Base-by-base conservation (phyloP, 192 early-diverging fungal genomes). In the Podila minutissima region DNA sequence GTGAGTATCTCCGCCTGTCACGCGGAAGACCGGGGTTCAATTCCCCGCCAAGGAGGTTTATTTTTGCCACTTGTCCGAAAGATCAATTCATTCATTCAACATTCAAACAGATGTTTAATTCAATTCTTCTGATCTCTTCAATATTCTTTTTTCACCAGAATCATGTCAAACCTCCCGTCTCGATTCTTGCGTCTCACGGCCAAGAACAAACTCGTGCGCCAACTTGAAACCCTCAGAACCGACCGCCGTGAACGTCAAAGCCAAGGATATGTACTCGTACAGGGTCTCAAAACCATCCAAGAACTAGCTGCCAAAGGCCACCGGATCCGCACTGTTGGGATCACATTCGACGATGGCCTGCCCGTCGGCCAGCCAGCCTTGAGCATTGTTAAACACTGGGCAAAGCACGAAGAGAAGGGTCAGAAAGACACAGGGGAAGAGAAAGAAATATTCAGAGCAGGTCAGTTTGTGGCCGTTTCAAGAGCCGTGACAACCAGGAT, bases 381-480 rank as follows among this genome's bases (percentile, higher is more conserved):
- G 51, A 69, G 67, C 41, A 46, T 79, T 46, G 60, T 79, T 20
- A 22, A 22, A 13, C 26, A 38, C n/a, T 32, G 66, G 49, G 9
- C 20, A 19, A 22, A 32, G 53, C 3, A 17, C n/a, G 28, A 4
- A 7, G 66, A 67, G 6, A 17, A 61, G 29, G n/a, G 17, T 19
- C 55, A 70, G 29, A 29, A 60, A 17, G 24, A 46, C 50, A 31
- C 58, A n/a, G 49, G 12, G 66, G 20, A 5, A 26, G 26, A 5
- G 9, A 12, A 20, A 17, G 8, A 66, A 6, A 11, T 46, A 15
- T 84, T 84, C 19, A 66, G 65, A 19, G 83, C 88, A 8, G 64
- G 85, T 31, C 53, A 76, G n/a, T 85, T 81, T 73, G 86, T 84
- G 19, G 64, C 86, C 0, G 69, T 72, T 1, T 81, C 83, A 57